These are phyloP conservation scores for Phytophthora citricola DNA, from an alignment of 352 stramenopile species.

Conservation along the genomic window DNA sequence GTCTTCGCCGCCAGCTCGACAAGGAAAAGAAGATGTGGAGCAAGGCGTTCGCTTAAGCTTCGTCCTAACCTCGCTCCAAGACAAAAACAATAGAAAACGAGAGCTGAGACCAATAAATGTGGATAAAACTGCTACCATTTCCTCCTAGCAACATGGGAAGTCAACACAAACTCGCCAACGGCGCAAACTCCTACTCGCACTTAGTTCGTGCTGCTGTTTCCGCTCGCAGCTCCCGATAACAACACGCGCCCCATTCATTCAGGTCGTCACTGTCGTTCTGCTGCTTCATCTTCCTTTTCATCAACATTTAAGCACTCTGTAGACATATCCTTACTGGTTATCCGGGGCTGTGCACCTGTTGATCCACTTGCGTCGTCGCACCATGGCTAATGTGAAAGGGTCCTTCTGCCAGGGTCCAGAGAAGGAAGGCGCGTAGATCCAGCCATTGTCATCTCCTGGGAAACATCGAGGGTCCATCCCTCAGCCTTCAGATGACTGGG, in stretches of 20 bases:
- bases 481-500: constrained; percentile 61
- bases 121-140: constrained; percentile 39
- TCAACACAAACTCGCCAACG: constrained; percentile 15
- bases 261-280: constrained; percentile 36
- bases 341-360: constrained; percentile 61
- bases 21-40: constrained; percentile 93
- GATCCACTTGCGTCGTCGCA: constrained; percentile 85
- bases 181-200: constrained; percentile 2
- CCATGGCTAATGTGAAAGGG: constrained; percentile 75
- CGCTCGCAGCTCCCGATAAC: constrained; percentile 14
- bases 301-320: not conserved
- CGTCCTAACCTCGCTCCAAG: not conserved
- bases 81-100: constrained; percentile 9
- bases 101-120: constrained; percentile 28
- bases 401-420: constrained; percentile 81
- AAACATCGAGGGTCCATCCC: constrained; percentile 80
- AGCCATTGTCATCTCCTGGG: constrained; percentile 83
- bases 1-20: constrained; percentile 79
- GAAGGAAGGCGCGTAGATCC: constrained; percentile 86
- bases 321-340: constrained; percentile 27
- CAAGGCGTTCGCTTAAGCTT: constrained; percentile 76
- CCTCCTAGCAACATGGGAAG: constrained; percentile 15
- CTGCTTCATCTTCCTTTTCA: not conserved
- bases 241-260: constrained; percentile 37
- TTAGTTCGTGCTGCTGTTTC: constrained; percentile 17